Percentiles rank a stretch among this genome's conserved stretches.
These are phyloP conservation scores for Chlorella ohadii DNA, from an alignment of 139 green algal genomes.

Conservation along the genomic window DNA sequence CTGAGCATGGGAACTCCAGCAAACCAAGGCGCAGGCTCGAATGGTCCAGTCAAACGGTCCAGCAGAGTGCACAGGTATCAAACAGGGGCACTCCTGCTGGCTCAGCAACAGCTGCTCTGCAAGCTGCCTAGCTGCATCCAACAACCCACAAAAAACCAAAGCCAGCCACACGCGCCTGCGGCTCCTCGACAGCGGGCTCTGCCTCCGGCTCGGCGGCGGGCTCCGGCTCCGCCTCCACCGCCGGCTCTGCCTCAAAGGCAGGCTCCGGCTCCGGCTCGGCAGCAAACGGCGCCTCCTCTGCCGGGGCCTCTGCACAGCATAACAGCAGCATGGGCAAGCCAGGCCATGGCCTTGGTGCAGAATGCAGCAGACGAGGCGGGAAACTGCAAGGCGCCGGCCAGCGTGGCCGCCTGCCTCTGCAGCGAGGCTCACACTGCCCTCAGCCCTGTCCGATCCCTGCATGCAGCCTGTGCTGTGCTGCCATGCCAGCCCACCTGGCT, in stretches of 20 bases:
- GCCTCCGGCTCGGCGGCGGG: constrained; percentile 5
- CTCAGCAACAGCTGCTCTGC: no score
- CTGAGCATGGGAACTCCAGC: neutral
- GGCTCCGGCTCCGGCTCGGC: neutral
- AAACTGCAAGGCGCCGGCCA: neutral
- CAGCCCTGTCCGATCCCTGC: neutral
- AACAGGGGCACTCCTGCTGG: no score
- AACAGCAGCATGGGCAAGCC: neutral
- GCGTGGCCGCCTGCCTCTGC: neutral
- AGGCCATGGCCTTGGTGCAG: neutral
- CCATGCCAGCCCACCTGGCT: neutral
- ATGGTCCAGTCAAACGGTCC: no score
- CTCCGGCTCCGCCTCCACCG: neutral
- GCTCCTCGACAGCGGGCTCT: neutral
- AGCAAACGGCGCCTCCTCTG: neutral
- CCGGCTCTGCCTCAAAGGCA: neutral
- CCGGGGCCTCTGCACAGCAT: neutral
- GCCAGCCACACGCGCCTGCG: neutral
- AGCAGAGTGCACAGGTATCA: no score
- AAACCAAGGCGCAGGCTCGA: no score
- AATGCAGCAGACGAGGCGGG: no score
- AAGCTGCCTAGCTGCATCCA: neutral
- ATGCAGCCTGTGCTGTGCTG: neutral
- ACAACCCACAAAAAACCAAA: neutral
- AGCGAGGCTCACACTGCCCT: neutral